Percentiles rank a stretch among this genome's conserved stretches.
These are phyloP conservation scores for Mucor lusitanicus DNA, from an alignment of 371 early-diverging fungal species.

Conservation along the genomic window DNA sequence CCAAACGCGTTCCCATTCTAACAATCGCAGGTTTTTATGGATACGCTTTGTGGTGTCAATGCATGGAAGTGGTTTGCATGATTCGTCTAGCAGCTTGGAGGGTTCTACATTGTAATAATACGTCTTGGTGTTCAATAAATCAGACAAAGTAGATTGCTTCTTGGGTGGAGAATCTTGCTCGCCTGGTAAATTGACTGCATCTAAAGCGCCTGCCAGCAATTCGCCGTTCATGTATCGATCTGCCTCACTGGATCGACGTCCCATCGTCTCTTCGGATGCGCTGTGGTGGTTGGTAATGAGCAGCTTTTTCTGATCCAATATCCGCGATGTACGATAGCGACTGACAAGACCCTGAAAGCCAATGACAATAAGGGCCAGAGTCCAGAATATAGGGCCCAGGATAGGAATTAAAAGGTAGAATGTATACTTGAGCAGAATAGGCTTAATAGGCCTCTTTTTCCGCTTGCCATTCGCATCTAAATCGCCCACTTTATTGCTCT, in stretches of 20 bases:
- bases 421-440: background rate
- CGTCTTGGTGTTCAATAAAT: background rate
- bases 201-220: conserved; percentile 15
- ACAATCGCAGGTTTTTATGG: conserved; percentile 33
- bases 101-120: conserved; percentile 10
- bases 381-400: conserved; percentile 14
- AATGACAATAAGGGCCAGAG: conserved; percentile 17
- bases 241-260: background rate
- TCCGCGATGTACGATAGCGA: conserved; percentile 25
- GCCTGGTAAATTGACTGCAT: conserved; percentile 16
- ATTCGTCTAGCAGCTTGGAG: conserved; percentile 5
- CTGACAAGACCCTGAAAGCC: conserved; percentile 34
- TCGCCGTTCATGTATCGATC: conserved; percentile 11
- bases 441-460: background rate
- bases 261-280: background rate
- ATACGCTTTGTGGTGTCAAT: conserved; percentile 18
- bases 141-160: background rate
- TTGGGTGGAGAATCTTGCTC: background rate
- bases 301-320: conserved; percentile 6
- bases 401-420: conserved; percentile 10
- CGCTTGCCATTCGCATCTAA: background rate
- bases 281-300: background rate
- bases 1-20: conserved; percentile 54
- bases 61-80: conserved; percentile 7
- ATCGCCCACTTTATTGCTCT: background rate